A percentile compares a stretch with the other conserved stretches of the same genome.
Evolutionary conservation across 345 rosid species (phyloP).

Genomic region (Moricandia arvensis): DNA sequence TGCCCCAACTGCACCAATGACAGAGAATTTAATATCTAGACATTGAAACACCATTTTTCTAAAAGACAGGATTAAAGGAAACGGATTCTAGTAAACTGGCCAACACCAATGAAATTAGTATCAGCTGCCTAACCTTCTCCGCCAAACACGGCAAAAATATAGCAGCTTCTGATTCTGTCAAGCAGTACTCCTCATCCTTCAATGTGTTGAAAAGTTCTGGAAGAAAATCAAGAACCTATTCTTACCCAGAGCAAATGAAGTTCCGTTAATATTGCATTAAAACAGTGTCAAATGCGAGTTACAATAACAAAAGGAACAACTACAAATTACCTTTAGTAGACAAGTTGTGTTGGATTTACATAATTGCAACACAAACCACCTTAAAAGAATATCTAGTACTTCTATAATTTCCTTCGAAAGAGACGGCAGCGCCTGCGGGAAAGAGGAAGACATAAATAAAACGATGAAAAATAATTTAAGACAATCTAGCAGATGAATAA

Average conservation of each 20-base stretch:
- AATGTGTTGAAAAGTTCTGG: conserved; percentile 84
- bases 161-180: conserved; percentile 97
- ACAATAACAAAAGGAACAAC: conserved; percentile 17
- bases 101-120: conserved; percentile 5
- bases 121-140: conserved; percentile 65
- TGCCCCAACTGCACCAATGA: conserved; percentile 79
- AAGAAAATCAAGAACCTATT: conserved; percentile 91
- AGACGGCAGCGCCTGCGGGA: conserved; percentile 76
- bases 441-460: background rate
- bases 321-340: conserved; percentile 69
- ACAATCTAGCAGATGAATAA: background rate
- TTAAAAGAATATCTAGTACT: conserved; percentile 83
- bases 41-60: background rate
- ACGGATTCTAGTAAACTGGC: background rate
- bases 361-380: conserved; percentile 93
- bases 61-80: background rate
- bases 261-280: conserved; percentile 8
- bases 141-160: conserved; percentile 92
- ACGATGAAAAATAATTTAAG: conserved; percentile 12
- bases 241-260: conserved; percentile 30
- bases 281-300: background rate
- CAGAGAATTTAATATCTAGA: background rate
- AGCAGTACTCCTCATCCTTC: conserved; percentile 65
- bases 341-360: conserved; percentile 96
- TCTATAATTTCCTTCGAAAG: conserved; percentile 69